Conservation (phyloP, 495 filamentous ascomycete species). For the Lepidopterella palustris region DNA sequence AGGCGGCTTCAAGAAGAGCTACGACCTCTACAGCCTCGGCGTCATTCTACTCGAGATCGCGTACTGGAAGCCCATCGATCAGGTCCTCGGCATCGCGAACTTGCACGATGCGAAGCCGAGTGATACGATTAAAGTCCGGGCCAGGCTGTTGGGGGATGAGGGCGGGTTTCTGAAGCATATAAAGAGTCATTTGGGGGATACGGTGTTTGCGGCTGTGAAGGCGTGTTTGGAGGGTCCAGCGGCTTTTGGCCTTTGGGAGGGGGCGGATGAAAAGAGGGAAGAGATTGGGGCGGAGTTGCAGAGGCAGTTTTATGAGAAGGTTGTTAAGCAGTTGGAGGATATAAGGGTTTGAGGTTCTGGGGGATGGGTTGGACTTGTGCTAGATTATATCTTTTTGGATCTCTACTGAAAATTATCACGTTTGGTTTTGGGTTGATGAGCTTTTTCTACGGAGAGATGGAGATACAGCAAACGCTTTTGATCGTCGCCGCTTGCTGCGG, state of each 20-base stretch:
- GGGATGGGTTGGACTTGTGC: too few relatives aligned
- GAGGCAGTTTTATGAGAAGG: slow-evolving; percentile 34
- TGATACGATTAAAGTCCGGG: slow-evolving; percentile 14
- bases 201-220: slow-evolving; percentile 27
- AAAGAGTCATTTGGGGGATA: slow-evolving; percentile 31
- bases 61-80: slow-evolving; percentile 44
- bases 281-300: slow-evolving; percentile 29
- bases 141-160: slow-evolving; percentile 22
- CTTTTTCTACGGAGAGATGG: too few relatives aligned
- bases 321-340: slow-evolving; percentile 34
- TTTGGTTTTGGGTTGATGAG: too few relatives aligned
- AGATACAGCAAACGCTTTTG: too few relatives aligned
- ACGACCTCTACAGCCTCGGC: slow-evolving; percentile 48
- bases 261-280: slow-evolving; percentile 24
- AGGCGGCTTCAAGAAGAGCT: slow-evolving; percentile 43
- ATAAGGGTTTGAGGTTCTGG: slow-evolving; percentile 29
- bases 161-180: slow-evolving; percentile 24
- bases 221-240: slow-evolving; percentile 33
- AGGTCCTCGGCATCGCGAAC: slow-evolving; percentile 37
- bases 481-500: too few relatives aligned
- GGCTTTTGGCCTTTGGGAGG: slow-evolving; percentile 32
- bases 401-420: too few relatives aligned
- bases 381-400: too few relatives aligned
- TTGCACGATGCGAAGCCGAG: slow-evolving; percentile 19
- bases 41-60: slow-evolving; percentile 47